Base-by-base conservation (phyloP, 352 stramenopile species). In the Globisporangium cylindrosporum region DNA sequence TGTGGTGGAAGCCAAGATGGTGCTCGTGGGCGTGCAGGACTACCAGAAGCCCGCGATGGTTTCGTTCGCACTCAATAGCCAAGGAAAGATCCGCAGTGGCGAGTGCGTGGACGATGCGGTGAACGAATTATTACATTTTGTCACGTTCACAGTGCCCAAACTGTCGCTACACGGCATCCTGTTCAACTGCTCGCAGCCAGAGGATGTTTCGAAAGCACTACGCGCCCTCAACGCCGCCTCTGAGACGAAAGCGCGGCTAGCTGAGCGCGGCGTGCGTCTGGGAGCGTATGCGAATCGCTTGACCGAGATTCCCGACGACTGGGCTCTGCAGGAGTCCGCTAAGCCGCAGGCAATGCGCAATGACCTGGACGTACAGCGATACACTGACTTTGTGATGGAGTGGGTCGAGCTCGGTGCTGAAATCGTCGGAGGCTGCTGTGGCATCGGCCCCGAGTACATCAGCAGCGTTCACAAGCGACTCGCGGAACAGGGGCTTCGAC, bases 401-500 rank as follows among this genome's bases (percentile, higher is more conserved):
- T 95, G 89, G 88, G 70, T 94, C 22, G 27, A 75, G 4, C 67
- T 90, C 9, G 80, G 82, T 24, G 79, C 82, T 43, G 78, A 81
- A 69, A 63, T 97, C 59, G 80, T 98, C 34, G 93, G 91, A 34
- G 93, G 91, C n/a, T 98, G 93, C 75, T 98, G 91, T 74, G 92
- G 91, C 54, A 94, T 97, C 67, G 90, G 84, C 7, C 90, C 93
- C 1, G 79, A 88, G 56, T 90, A 97, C 66, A 97, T 98, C 64
- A 67, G 66, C 25, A 72, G 57, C 9, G 79, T 97, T 46, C 76
- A 82, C 64, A 74, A 70, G 66, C 18, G 48, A 14, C 48, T 67
- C 2, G 51, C 49, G 4, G n/a, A 53, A 4, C 48, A 51, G 18
- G 51, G 48, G 7, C 43, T 7, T 34, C 48, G 61, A 46, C 25